Conservation (phyloP, 495 filamentous ascomycete species). For the Xylaria bambusicola region DNA sequence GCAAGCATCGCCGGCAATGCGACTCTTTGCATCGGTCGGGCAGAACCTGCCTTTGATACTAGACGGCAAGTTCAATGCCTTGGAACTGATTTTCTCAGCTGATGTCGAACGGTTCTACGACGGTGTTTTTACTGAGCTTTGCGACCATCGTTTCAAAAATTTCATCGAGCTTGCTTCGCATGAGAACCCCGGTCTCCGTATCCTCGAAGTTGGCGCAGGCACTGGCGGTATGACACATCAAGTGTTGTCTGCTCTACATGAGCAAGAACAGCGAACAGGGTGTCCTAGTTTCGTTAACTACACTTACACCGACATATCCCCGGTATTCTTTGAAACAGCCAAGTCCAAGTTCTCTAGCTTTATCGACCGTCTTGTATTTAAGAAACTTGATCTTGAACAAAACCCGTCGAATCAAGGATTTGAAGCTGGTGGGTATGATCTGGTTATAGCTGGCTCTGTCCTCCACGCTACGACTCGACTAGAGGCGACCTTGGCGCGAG, state of each 20-base stretch:
- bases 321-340: constrained; percentile 51
- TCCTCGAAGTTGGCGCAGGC: constrained; percentile 53
- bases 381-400: constrained; percentile 36
- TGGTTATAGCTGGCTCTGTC: constrained; percentile 50
- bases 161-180: constrained; percentile 34
- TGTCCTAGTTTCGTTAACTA: constrained; percentile 37
- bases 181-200: constrained; percentile 42
- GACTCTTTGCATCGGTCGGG: too few relatives aligned
- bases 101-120: constrained; percentile 30
- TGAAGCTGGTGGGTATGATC: constrained; percentile 36
- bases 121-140: constrained; percentile 25
- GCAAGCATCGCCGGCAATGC: too few relatives aligned
- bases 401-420: constrained; percentile 34
- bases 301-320: constrained; percentile 56
- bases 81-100: constrained; percentile 36
- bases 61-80: constrained; percentile 39
- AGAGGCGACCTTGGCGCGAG: constrained; percentile 24
- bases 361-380: constrained; percentile 32
- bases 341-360: constrained; percentile 22
- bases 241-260: constrained; percentile 21
- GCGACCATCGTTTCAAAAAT: constrained; percentile 24
- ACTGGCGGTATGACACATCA: constrained; percentile 42
- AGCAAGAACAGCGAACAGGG: constrained; percentile 27
- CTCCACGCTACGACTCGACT: constrained; percentile 50
- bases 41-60: too few relatives aligned